Conservation (phyloP, 1,284 basidiomycete genomes). For the Moniliophthora roreri region DNA sequence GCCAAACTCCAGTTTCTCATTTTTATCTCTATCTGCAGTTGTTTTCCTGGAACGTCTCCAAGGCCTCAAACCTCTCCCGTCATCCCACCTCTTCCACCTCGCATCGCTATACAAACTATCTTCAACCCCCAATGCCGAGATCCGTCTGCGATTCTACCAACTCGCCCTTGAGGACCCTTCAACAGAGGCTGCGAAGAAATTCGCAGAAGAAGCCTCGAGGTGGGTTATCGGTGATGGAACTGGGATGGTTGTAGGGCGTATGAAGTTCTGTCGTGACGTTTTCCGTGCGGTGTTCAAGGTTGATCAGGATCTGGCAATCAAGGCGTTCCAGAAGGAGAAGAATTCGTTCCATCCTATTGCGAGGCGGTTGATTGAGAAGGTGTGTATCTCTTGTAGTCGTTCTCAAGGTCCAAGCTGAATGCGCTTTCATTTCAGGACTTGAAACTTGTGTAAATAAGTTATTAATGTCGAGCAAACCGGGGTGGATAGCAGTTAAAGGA, state of each 20-base stretch:
- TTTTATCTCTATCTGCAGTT: constrained; percentile 38
- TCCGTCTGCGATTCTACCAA: constrained; percentile 72
- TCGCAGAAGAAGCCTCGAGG: constrained; percentile 51
- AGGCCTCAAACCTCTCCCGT: constrained; percentile 53
- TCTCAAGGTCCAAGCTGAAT: too few species aligned
- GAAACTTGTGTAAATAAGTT: neutral
- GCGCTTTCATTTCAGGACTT: neutral
- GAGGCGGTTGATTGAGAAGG: constrained; percentile 71
- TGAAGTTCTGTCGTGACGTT: constrained; percentile 81
- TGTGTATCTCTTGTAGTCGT: constrained; percentile 28
- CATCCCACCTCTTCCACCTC: constrained; percentile 53
- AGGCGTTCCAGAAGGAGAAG: constrained; percentile 52
- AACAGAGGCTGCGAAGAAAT: constrained; percentile 47
- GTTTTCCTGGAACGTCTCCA: constrained; percentile 76
- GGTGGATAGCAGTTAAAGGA: too few species aligned
- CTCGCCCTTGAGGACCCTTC: constrained; percentile 53
- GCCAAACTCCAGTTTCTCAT: constrained; percentile 4
- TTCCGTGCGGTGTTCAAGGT: constrained; percentile 58
- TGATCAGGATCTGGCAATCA: constrained; percentile 62
- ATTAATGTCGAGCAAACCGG: too few species aligned
- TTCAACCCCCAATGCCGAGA: constrained; percentile 64
- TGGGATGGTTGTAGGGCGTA: constrained; percentile 67
- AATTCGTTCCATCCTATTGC: constrained; percentile 78
- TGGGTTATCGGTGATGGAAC: constrained; percentile 72
- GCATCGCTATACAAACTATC: constrained; percentile 55